These are phyloP conservation scores for Avena atlantica DNA, from an alignment of 176 grass and related monocot species.

Conservation along the genomic window DNA sequence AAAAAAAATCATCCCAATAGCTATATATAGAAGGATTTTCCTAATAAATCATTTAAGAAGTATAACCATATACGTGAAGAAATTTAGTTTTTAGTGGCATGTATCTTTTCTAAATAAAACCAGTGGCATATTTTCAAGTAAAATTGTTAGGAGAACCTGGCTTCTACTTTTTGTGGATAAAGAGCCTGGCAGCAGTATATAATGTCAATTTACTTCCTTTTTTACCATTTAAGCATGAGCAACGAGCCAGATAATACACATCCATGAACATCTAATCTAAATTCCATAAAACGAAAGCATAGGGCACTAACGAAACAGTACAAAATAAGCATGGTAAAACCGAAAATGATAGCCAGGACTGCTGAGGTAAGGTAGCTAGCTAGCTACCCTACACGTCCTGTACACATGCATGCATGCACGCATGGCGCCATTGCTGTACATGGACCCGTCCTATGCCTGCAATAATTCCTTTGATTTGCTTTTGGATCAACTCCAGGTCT, in stretches of 20 bases:
- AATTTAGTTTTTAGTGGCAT: neutral
- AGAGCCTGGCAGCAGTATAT: neutral
- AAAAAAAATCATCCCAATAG: neutral
- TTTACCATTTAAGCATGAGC: constrained; percentile 10
- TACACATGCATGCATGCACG: constrained; percentile 47
- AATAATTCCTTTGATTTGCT: constrained; percentile 54
- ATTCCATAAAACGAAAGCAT: constrained; percentile 4
- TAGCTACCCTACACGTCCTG: constrained; percentile 37
- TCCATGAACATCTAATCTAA: neutral
- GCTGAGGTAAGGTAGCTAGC: neutral
- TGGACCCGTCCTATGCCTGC: constrained; percentile 38
- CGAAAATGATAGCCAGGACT: constrained; percentile 41
- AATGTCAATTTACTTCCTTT: neutral
- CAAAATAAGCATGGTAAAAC: constrained; percentile 39
- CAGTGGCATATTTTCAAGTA: neutral
- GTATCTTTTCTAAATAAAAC: neutral
- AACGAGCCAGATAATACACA: neutral
- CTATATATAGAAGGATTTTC: neutral
- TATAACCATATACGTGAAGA: neutral
- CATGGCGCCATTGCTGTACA: constrained; percentile 44
- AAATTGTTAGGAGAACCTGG: neutral
- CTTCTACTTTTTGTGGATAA: neutral
- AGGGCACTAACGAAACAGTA: constrained; percentile 30
- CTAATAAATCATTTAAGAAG: too few relatives aligned
- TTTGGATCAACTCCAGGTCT: constrained; percentile 74